Evolutionary conservation across 345 rosid genomes (phyloP).

Genomic region (Kandelia obovata): DNA sequence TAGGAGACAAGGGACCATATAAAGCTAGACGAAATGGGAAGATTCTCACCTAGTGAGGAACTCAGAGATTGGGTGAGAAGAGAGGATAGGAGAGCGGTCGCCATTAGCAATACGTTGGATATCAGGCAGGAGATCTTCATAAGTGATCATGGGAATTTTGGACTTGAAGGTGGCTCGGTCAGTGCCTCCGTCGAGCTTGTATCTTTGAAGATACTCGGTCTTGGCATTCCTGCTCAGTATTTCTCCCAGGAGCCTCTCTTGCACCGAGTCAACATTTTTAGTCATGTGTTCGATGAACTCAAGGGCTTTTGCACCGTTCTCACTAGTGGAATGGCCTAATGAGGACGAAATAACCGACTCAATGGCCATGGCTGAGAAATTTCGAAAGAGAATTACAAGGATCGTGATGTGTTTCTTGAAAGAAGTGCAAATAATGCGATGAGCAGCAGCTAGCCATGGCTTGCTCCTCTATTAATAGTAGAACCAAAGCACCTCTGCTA

Average conservation of each 20-base stretch:
- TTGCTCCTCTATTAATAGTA: too few species aligned
- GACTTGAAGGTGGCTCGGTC: conserved; percentile 70
- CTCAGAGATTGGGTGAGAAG: conserved; percentile 86
- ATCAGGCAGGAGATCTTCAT: conserved; percentile 81
- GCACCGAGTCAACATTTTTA: conserved; percentile 58
- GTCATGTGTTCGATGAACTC: conserved; percentile 77
- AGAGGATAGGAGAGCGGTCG: conserved; percentile 77
- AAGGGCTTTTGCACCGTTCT: conserved; percentile 74
- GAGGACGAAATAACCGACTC: conserved; percentile 60
- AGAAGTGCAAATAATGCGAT: too few species aligned
- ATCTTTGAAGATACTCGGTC: conserved; percentile 69
- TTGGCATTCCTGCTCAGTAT: conserved; percentile 58
- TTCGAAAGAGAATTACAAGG: background rate
- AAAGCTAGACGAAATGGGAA: background rate
- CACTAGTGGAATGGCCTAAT: conserved; percentile 69
- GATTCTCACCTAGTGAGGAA: conserved; percentile 78
- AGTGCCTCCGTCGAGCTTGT: conserved; percentile 49
- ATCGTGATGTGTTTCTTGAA: too few species aligned
- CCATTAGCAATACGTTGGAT: conserved; percentile 95
- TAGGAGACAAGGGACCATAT: conserved; percentile 38
- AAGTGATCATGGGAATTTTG: conserved; percentile 65
- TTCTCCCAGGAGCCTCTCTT: conserved; percentile 55
- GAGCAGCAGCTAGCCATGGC: too few species aligned
- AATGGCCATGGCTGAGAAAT: conserved; percentile 49
- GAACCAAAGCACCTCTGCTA: too few species aligned